Percentiles rank a stretch among this genome's conserved stretches.
These are phyloP conservation scores for Diplocarpon rosae DNA, from an alignment of 2,329 filamentous ascomycete species.

Conservation along the genomic window DNA sequence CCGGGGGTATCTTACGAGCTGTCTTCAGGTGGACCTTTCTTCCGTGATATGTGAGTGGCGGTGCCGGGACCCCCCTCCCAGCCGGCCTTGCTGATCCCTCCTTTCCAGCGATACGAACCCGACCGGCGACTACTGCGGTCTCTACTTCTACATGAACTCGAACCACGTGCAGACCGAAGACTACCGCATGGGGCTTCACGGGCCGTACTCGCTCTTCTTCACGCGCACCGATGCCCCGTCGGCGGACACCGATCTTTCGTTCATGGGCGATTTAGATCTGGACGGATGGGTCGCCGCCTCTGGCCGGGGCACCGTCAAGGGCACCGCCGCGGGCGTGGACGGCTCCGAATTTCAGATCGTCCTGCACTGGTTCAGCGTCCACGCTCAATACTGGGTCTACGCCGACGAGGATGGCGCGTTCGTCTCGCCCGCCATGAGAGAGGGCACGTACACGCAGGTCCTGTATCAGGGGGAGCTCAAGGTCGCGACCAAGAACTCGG, in stretches of 20 bases:
- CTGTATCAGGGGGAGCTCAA: conserved; percentile 49
- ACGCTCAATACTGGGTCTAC: conserved; percentile 55
- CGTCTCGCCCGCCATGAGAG: conserved; percentile 55
- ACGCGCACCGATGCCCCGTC: conserved; percentile 45
- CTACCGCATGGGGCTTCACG: conserved; percentile 52
- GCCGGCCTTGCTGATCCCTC: too few species aligned
- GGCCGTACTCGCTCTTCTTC: conserved; percentile 53
- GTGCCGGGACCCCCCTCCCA: too few species aligned
- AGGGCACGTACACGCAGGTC: conserved; percentile 58
- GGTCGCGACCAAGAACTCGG: conserved; percentile 36
- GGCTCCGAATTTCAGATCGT: conserved; percentile 41
- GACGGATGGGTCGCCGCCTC: conserved; percentile 45
- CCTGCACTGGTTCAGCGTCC: conserved; percentile 53
- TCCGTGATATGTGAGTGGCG: too few species aligned
- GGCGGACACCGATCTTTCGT: conserved; percentile 38
- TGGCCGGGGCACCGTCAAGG: conserved; percentile 46
- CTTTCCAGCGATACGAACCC: conserved; percentile 46
- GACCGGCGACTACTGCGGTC: conserved; percentile 41
- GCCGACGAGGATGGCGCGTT: conserved; percentile 44
- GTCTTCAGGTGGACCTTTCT: conserved; percentile 51
- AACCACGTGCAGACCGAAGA: conserved; percentile 51
- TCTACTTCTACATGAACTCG: conserved; percentile 54
- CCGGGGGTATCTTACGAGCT: conserved; percentile 43
- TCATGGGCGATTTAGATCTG: conserved; percentile 47
- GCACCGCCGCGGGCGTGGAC: conserved; percentile 46